Percentiles rank a stretch among this genome's conserved stretches.
Evolutionary conservation across 2,329 filamentous ascomycete genomes (phyloP).

Genomic region (Blastomyces parvus): DNA sequence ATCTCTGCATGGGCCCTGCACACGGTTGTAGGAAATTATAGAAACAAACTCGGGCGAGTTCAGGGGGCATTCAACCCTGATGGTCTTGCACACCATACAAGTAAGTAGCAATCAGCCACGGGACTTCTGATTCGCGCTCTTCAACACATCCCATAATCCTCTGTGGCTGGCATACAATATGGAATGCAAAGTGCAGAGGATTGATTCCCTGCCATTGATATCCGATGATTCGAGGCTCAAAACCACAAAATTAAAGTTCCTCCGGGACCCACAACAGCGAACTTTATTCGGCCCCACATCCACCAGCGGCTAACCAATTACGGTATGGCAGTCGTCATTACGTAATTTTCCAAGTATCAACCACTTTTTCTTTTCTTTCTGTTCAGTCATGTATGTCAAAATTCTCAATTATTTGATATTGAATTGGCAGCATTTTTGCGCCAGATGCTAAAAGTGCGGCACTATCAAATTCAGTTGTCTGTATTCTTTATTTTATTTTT

Average conservation of each 20-base stretch:
- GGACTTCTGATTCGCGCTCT: neutral
- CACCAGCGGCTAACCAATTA: neutral
- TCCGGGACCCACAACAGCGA: neutral
- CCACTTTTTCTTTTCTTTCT: neutral
- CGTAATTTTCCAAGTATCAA: neutral
- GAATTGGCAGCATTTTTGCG: neutral
- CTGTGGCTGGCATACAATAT: neutral
- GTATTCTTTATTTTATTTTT: neutral
- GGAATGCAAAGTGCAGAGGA: neutral
- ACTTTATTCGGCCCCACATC: neutral
- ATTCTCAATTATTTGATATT: neutral
- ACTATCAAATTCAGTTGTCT: neutral
- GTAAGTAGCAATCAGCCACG: neutral
- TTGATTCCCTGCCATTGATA: neutral
- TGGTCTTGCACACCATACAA: neutral
- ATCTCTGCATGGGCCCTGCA: neutral
- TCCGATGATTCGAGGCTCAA: too few species aligned
- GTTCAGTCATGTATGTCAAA: neutral
- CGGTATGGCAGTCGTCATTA: neutral
- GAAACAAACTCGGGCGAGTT: neutral
- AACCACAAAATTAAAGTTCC: neutral
- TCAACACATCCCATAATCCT: neutral
- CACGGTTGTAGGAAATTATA: neutral
- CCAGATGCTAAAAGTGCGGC: neutral
- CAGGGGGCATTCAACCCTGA: neutral